phyloP scores from a whole-genome alignment of 2,329 filamentous ascomycete genomes.

The Didymella pomorum region DNA sequence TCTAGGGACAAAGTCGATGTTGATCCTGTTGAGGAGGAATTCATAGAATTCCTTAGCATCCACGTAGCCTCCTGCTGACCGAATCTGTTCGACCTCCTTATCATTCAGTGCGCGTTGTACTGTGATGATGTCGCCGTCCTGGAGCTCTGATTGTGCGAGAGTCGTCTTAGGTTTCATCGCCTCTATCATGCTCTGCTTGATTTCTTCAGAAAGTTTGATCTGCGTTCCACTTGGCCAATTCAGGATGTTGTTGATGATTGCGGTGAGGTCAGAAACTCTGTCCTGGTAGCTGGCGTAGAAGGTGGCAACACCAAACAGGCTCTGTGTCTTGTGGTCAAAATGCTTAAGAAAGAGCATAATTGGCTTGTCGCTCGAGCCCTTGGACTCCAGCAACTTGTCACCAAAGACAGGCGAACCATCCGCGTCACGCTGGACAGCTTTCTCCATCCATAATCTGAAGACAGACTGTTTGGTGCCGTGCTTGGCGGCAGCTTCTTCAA shows the following conservation, averaged over 20 bases:
- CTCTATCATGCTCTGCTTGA: conserved; percentile 98
- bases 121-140: conserved; percentile 96
- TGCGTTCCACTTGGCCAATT: conserved; percentile 80
- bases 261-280: conserved; percentile 84
- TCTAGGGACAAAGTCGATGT: conserved; percentile 78
- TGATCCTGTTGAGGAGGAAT: conserved; percentile 84
- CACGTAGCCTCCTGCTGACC: conserved; percentile 56
- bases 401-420: conserved; percentile 79
- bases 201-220: conserved; percentile 88
- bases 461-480: conserved; percentile 71
- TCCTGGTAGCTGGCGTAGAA: conserved; percentile 88
- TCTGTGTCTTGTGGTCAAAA: conserved; percentile 82
- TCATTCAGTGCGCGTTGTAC: conserved; percentile 75
- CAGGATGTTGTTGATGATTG: conserved; percentile 82
- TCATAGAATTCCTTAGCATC: conserved; percentile 92
- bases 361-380: conserved; percentile 60
- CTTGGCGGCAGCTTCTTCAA: conserved; percentile 71
- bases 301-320: conserved; percentile 78
- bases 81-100: conserved; percentile 52
- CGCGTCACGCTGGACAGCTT: conserved; percentile 70
- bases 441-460: conserved; percentile 86
- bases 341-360: conserved; percentile 93
- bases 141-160: conserved; percentile 88
- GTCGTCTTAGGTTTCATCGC: conserved; percentile 89
- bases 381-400: conserved; percentile 64